Evolutionary conservation across 2,329 filamentous ascomycete genomes (phyloP).

Genomic region (Aspergillus arachidicola): DNA sequence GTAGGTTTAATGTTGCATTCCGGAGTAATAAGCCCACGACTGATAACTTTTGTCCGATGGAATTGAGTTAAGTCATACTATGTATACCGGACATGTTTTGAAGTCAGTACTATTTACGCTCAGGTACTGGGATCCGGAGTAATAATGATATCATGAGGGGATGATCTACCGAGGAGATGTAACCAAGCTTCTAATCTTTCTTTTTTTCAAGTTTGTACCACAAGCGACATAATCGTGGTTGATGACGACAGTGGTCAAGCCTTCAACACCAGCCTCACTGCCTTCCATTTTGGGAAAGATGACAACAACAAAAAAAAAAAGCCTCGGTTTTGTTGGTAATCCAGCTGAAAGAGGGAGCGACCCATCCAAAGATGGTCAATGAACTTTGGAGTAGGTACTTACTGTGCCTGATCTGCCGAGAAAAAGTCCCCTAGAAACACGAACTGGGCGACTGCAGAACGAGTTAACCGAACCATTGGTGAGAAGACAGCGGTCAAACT

Average conservation of each 20-base stretch:
- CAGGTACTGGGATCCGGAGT: background rate
- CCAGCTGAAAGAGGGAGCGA: no score
- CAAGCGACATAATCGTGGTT: background rate
- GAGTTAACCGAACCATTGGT: background rate
- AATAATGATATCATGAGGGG: background rate
- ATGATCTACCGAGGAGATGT: background rate
- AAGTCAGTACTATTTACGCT: background rate
- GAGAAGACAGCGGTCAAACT: background rate
- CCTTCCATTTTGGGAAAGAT: background rate
- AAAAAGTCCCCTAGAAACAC: background rate
- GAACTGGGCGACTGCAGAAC: background rate
- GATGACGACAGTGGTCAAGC: background rate
- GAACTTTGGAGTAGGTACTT: no score
- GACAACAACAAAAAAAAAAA: background rate
- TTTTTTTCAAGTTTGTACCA: background rate
- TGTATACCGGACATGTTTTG: background rate
- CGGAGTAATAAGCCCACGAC: background rate
- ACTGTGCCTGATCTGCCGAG: background rate
- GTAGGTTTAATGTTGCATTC: background rate
- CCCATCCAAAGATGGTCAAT: no score
- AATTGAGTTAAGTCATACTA: background rate
- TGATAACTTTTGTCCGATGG: background rate
- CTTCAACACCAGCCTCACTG: background rate
- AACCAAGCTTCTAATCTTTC: background rate
- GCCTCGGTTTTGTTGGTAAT: no score